Evolutionary conservation across 495 filamentous ascomycete genomes (phyloP).

Genomic region (Hyaloscypha variabilis): DNA sequence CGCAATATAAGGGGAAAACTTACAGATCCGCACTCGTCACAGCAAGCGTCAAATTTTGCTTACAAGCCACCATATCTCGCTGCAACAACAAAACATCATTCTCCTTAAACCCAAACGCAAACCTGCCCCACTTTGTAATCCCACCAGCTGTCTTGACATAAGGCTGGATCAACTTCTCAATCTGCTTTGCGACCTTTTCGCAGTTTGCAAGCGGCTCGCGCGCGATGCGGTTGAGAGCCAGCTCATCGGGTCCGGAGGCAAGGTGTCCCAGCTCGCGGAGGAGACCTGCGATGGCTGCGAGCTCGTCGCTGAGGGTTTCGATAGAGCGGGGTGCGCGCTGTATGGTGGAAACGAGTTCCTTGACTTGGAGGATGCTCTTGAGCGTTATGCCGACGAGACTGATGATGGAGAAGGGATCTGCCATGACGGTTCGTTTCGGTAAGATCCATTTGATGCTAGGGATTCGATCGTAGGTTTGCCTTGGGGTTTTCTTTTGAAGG

Average conservation of each 20-base stretch:
- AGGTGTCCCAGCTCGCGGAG: not conserved
- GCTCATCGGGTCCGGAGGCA: not conserved
- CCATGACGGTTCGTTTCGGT: not conserved
- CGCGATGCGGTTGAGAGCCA: not conserved
- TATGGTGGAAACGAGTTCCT: not conserved
- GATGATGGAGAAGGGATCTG: not conserved
- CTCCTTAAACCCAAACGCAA: not conserved
- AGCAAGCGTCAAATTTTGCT: not conserved
- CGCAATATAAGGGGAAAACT: not conserved
- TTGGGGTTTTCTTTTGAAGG: no score
- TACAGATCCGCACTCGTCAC: not conserved
- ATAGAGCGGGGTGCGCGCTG: not conserved
- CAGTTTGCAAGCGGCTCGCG: not conserved
- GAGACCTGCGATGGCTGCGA: not conserved
- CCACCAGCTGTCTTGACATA: not conserved
- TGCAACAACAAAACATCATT: not conserved
- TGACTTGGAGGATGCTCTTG: not conserved
- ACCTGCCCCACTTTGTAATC: not conserved
- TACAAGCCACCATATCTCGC: not conserved
- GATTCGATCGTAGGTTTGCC: no score
- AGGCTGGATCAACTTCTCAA: not conserved
- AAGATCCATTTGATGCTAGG: no score
- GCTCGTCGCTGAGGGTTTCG: not conserved
- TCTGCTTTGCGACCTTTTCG: not conserved
- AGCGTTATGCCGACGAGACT: not conserved